Percentiles rank a stretch among this genome's conserved stretches.
Evolutionary conservation across 805 yeast species (phyloP).

Genomic region (Wickerhamiella brachini): DNA sequence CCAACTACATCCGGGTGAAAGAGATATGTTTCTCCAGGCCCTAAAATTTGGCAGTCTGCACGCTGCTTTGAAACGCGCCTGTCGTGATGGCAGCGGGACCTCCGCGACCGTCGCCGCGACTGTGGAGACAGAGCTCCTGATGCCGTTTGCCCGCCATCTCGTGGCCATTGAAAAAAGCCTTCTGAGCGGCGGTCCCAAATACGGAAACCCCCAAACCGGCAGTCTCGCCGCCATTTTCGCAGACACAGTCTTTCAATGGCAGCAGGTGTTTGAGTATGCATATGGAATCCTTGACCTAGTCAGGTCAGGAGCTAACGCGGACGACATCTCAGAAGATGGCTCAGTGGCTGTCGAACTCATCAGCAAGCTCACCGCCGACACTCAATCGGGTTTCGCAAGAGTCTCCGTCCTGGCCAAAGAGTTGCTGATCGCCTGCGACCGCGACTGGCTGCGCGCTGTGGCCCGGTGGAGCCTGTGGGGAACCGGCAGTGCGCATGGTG

Average conservation of each 20-base stretch:
- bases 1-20: conserved; percentile 14
- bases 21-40: conserved; percentile 8
- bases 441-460: conserved; percentile 3
- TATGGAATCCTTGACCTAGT: conserved; percentile 5
- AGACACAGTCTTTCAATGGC: conserved; percentile 13
- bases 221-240: conserved; percentile 10
- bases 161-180: conserved; percentile 11
- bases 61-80: conserved; percentile 2
- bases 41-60: conserved; percentile 12
- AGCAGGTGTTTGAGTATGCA: conserved; percentile 10
- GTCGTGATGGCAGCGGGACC: not conserved
- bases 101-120: not conserved
- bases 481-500: not conserved
- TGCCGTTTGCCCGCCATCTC: conserved; percentile 7
- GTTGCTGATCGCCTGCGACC: conserved; percentile 2
- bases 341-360: not conserved
- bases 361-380: not conserved
- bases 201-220: conserved; percentile 10
- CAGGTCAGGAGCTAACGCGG: not conserved
- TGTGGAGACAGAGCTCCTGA: not conserved
- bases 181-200: conserved; percentile 9
- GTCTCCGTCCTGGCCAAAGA: not conserved
- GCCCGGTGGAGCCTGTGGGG: conserved; percentile 2
- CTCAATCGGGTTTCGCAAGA: not conserved
- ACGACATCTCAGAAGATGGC: not conserved